Evolutionary conservation across 805 yeast species (phyloP), one percentile per base, ranked within the genome.

Genomic region (Monosporozyma servazzii): DNA sequence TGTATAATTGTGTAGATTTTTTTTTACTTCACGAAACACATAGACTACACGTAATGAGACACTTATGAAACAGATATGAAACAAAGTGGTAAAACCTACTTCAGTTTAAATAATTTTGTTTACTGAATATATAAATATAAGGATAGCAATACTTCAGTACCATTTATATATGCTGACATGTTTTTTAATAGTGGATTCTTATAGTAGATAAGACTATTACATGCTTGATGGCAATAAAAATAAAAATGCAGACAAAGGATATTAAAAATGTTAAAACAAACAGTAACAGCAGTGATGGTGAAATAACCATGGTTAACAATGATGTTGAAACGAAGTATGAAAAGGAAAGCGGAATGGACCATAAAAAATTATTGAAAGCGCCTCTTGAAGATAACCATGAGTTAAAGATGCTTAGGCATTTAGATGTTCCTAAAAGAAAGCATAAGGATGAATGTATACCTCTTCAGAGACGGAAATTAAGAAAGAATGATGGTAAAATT

Each of bases 1-100:
- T 57, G 60, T 44, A 44, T 52, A 39, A 36, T 56, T 3, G 51
- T 51, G 55, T 54, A 18, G 62, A 60, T 15, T 10, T 36, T 10
- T 36, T 13, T 7, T 5, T 5, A n/a, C 8, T n/a, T 17, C 11
- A 17, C 20, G 4, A 36, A n/a, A 6, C 15, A n/a, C 18, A 36
- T n/a, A 17, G 20, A 36, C 21, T 9, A 36, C 17, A 36, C n/a
- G 13, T 36, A 15, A 36, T 36, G 40, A 25, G 27, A 25, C 27
- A 25, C 27, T 25, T 48, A 49, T 59, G 49, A 59, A 56, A 54
- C 48, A 33, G 2, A 11, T 44, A 33, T 43, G 51, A 49, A 49
- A 49, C 51, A 23, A 44, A 18, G 7, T 2, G 29, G 47, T 15
- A 27, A 43, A 18, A 43, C n/a, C 18, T 7, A 36, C 13, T 10